Evolutionary conservation across 768 basidiomycete genomes (phyloP), one percentile per base, ranked within the genome.

Genomic region (Candolleomyces eurysporus): DNA sequence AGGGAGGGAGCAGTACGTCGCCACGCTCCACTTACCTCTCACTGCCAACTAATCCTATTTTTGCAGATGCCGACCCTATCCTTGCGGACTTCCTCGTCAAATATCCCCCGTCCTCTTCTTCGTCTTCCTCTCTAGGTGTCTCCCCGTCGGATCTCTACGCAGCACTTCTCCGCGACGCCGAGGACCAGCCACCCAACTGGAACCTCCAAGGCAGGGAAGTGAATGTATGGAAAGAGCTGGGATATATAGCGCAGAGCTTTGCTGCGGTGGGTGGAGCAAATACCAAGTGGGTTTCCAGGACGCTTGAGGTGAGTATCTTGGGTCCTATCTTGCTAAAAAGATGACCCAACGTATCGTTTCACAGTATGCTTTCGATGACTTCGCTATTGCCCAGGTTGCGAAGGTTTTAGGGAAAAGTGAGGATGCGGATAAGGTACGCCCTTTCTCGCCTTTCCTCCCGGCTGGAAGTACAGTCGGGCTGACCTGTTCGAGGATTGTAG

Each of bases 21-120:
- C 42, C 50, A 2, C 6, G 32, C 49, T 21, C 62, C 11, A n/a
- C 26, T 39, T 22, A n/a, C 13, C 14, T 10, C 30, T n/a, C 17
- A 6, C 42, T 4, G 32, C 21, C 36, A 0, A 48, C 30, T 48
- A 31, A 45, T 36, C 8, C 43, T 14, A 10, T 39, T 51, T 16
- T 6, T 10, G 19, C 32, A 88, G 86, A 88, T 63, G 87, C 77
- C 1, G 86, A 88, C 65, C 85, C 85, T 0, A 86, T 88, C 43
- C 70, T 88, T 8, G 82, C 79, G 16, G 87, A 88, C 69, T 87
- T 87, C 72, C 83, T 84, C 62, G 84, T 86, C 32, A 87, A 87
- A 84, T 86, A 63, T 36, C 36, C 36, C 6, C 36, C 36, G 3
- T 36, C 36, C 5, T 36, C 36, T 36, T 36, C 16, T 76, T 67